Base-by-base conservation (phyloP, 2,329 filamentous ascomycete genomes). In the Reticulascus tulasneorum region DNA sequence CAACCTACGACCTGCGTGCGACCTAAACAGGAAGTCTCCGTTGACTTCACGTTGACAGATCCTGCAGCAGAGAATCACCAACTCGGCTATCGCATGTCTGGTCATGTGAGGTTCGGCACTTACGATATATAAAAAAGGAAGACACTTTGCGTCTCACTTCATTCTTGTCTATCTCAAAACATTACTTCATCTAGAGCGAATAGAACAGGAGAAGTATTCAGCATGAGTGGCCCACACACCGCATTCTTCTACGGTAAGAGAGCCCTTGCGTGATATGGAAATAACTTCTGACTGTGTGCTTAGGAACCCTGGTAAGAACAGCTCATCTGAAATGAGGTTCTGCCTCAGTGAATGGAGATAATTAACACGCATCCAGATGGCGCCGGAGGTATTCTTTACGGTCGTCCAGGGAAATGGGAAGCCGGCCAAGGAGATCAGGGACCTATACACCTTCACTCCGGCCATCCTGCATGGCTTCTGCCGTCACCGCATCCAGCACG, bases 381-480 rank as follows among this genome's bases (percentile, higher is more conserved):
- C 83, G n/a, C 79, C 84, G 0, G 78, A 84, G 53, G 82, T 97
- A 51, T 87, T 97, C 49, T 84, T 85, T 64, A 84, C 84, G 22
- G 89, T 95, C 27, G 86, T 86, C 60, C 86, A 90, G 62, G 77
- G 80, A 47, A 62, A 64, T 8, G 58, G 64, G 12, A 50, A 56
- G 6, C 68, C 71, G 44, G 53, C 76, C 53, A 23, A 73, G 58
- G 52, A 69, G 58, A 58, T 74, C 23, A 53, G 63, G 37, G 57
- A 76, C 29, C 66, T 91, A 23, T 77, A 77, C 44, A 75, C 60
- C 1, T 79, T 88, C 56, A 71, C 71, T 0, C 86, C 88, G 0
- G 90, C 90, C 11, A 64, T 94, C n/a, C 73, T 97, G 1, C 75
- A 81, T 42, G 69, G 74, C 28, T 83, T 84, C 64, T 79, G 78